Evolutionary conservation across 148 eudicot genomes (phyloP).

Genomic region (Linanthus parryae): DNA sequence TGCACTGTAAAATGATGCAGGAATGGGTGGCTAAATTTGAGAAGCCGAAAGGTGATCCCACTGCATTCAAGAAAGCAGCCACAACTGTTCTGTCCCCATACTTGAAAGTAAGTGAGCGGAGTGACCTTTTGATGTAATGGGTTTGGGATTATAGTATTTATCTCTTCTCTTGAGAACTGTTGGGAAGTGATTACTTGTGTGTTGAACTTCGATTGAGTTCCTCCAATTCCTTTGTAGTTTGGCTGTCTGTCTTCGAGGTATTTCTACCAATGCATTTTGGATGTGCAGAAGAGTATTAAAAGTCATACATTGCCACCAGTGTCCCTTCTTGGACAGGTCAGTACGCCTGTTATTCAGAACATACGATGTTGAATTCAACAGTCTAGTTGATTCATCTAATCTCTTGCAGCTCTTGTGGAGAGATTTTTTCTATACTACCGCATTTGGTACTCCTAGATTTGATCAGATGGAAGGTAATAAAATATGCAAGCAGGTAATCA

Average conservation of each 20-base stretch:
- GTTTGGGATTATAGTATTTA: no score
- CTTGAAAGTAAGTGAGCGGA: conserved; percentile 78
- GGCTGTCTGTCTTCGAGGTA: conserved; percentile 88
- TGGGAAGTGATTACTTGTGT: no score
- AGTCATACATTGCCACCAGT: conserved; percentile 80
- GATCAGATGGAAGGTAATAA: conserved; percentile 67
- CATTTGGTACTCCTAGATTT: conserved; percentile 79
- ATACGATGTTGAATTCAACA: not conserved
- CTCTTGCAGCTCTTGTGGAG: conserved; percentile 74
- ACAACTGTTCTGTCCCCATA: conserved; percentile 94
- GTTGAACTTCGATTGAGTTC: no score
- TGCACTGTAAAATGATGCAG: no score
- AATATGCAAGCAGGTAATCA: conserved; percentile 84
- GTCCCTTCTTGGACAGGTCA: conserved; percentile 93
- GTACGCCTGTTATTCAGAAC: conserved; percentile 1
- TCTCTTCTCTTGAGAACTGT: no score
- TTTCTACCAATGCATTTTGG: conserved; percentile 75
- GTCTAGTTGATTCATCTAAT: conserved; percentile 10
- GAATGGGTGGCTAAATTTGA: conserved; percentile 97
- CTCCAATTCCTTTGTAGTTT: conserved; percentile 45
- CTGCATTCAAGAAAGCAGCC: conserved; percentile 73
- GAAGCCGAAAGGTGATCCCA: conserved; percentile 90
- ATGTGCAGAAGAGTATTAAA: conserved; percentile 45
- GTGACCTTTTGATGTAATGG: no score
- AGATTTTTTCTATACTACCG: conserved; percentile 83